These are phyloP conservation scores for Neostapfia colusana DNA, from an alignment of 176 grass and related monocot genomes.

Conservation along the genomic window DNA sequence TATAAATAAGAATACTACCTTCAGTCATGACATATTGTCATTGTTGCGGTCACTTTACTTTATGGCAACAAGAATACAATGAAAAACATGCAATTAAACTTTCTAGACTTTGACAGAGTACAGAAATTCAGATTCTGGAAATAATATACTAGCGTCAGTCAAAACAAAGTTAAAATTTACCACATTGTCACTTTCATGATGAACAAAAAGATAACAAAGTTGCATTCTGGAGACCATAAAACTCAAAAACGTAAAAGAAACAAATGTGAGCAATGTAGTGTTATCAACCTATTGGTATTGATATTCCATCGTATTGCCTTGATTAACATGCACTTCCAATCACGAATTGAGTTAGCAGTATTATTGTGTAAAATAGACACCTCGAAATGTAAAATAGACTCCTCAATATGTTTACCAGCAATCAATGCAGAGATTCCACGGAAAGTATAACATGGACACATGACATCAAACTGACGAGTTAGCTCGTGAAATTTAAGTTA, in stretches of 20 bases:
- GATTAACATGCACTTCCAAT: constrained; percentile 13
- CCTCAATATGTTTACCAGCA: neutral
- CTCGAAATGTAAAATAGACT: too few species aligned
- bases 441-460: neutral
- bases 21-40: constrained; percentile 5
- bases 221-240: neutral
- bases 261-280: neutral
- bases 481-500: neutral
- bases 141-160: neutral
- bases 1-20: neutral
- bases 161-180: neutral
- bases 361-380: neutral
- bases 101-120: neutral
- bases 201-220: constrained; percentile 8
- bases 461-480: too few species aligned
- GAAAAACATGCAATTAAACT: constrained; percentile 17
- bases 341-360: neutral
- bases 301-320: neutral
- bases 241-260: neutral
- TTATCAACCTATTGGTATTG: constrained; percentile 15
- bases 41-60: neutral
- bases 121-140: neutral
- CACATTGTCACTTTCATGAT: neutral
- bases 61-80: neutral
- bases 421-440: too few species aligned